A percentile compares a stretch with the other conserved stretches of the same genome.
These are phyloP conservation scores for Drechslerella coelobrocha DNA, from an alignment of 2,329 filamentous ascomycete genomes.

Conservation along the genomic window DNA sequence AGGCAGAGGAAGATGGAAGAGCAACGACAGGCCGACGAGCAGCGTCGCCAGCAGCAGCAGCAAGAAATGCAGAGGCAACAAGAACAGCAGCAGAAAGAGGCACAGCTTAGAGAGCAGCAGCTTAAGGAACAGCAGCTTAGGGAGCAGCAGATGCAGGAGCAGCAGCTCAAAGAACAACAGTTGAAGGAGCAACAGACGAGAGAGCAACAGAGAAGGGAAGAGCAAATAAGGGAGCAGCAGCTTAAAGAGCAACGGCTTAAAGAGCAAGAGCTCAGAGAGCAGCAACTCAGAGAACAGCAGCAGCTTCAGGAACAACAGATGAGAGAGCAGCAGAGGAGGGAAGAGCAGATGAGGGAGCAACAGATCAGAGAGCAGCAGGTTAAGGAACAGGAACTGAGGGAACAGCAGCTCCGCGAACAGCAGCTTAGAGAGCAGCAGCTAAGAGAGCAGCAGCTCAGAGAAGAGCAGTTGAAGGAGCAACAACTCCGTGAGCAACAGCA, in stretches of 20 bases:
- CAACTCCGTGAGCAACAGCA: constrained; percentile 28
- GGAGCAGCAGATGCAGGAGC: constrained; percentile 23
- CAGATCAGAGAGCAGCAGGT: constrained; percentile 5
- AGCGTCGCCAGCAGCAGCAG: constrained; percentile 25
- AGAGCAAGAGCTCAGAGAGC: constrained; percentile 30
- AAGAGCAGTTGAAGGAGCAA: constrained; percentile 19
- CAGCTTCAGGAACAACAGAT: constrained; percentile 5
- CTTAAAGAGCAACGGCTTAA: constrained; percentile 21
- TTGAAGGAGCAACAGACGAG: constrained; percentile 21
- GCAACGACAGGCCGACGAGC: constrained; percentile 34
- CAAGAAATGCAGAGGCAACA: constrained; percentile 11
- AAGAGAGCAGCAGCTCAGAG: not conserved
- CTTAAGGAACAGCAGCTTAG: constrained; percentile 10
- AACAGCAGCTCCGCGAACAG: constrained; percentile 10
- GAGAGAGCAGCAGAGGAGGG: constrained; percentile 6
- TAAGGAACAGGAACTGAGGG: not conserved
- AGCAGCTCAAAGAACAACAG: constrained; percentile 24
- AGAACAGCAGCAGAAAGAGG: constrained; percentile 15
- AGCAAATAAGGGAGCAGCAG: constrained; percentile 32
- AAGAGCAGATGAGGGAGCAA: not conserved
- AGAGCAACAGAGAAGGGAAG: constrained; percentile 25
- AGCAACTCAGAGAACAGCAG: constrained; percentile 39
- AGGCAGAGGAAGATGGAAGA: constrained; percentile 49
- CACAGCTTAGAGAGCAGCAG: constrained; percentile 26
- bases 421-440: constrained; percentile 13